A percentile compares a stretch with the other conserved stretches of the same genome.
phyloP scores from a whole-genome alignment of 2,329 filamentous ascomycete genomes.

The Nothopassalora personata region DNA sequence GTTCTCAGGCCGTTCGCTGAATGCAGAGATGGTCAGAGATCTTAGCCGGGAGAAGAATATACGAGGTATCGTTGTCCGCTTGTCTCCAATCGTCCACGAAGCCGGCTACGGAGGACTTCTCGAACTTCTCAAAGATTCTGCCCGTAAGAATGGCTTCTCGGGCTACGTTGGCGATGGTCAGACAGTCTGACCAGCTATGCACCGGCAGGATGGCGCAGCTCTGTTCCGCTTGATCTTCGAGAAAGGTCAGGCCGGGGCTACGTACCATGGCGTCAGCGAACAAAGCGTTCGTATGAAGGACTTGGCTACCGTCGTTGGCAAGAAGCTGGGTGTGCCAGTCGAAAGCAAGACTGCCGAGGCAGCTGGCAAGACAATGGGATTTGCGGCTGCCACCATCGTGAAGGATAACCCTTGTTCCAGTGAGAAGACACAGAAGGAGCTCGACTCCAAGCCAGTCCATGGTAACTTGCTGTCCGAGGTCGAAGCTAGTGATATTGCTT shows the following conservation, averaged over 20 bases:
- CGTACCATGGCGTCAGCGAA: conserved; percentile 36
- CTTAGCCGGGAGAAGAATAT: conserved; percentile 30
- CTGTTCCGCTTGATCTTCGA: conserved; percentile 38
- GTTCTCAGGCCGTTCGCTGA: conserved; percentile 3
- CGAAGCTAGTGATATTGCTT: neutral
- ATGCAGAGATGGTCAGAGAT: conserved; percentile 5
- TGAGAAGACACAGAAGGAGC: neutral
- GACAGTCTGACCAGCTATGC: conserved; percentile 30
- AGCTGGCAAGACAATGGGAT: neutral
- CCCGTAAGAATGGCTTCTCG: conserved; percentile 28
- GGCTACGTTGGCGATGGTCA: conserved; percentile 31
- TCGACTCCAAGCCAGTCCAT: neutral
- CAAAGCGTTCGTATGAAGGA: conserved; percentile 19
- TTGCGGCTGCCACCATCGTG: neutral
- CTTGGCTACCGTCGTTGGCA: neutral
- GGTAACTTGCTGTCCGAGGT: neutral
- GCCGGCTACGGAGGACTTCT: neutral
- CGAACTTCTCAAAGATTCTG: conserved; percentile 31
- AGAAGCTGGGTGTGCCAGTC: conserved; percentile 4
- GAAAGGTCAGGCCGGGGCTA: conserved; percentile 32
- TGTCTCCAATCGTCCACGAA: conserved; percentile 43
- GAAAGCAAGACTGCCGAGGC: conserved; percentile 3
- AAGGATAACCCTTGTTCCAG: neutral
- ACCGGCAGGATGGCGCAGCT: conserved; percentile 43
- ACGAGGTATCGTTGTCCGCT: conserved; percentile 34